Evolutionary conservation across 2,329 filamentous ascomycete genomes (phyloP), one percentile per base, ranked within the genome.

Genomic region (Esteya vermicola): DNA sequence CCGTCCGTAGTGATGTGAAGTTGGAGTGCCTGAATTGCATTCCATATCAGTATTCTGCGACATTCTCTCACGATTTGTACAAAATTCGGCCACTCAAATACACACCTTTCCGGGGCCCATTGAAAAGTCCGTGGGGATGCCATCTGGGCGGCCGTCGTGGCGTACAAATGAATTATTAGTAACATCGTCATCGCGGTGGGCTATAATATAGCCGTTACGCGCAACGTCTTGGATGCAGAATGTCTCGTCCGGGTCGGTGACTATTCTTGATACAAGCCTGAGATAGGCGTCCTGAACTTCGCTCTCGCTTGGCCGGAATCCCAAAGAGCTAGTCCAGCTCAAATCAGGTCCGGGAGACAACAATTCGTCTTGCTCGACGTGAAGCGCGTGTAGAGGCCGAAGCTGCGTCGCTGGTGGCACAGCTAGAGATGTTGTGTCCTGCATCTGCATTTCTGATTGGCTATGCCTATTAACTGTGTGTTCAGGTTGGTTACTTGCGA

Each of bases 121-220:
- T 1, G 43, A 45, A 38, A 45, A 45, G 28, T 45, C 43, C 2
- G 43, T 45, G 3, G 33, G 33, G 14, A 44, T 16, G 14, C 18
- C 20, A 9, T 14, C 16, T n/a, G 12, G 12, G 9, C 4, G 20
- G n/a, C 19, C 16, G 4, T 12, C 34, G 23, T 32, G n/a, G 19
- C 5, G 13, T 9, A 23, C n/a, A 39, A 33, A 34, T 4, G 20
- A 27, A 33, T 25, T 14, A 4, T 10, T 2, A 6, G 27, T 4
- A 8, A 20, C 6, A 9, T 39, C 21, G 3, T 20, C 4, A n/a
- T 9, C 7, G 38, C 14, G 3, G 9, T 31, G 30, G 9, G 38
- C 38, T 18, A 18, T 12, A 9, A 39, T 23, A 18, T 25, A 33
- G 30, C 38, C 38, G 3, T 31, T 31, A 5, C 31, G 30, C 4